phyloP scores from a whole-genome alignment of 83 land plant species.

The Picea abies region DNA sequence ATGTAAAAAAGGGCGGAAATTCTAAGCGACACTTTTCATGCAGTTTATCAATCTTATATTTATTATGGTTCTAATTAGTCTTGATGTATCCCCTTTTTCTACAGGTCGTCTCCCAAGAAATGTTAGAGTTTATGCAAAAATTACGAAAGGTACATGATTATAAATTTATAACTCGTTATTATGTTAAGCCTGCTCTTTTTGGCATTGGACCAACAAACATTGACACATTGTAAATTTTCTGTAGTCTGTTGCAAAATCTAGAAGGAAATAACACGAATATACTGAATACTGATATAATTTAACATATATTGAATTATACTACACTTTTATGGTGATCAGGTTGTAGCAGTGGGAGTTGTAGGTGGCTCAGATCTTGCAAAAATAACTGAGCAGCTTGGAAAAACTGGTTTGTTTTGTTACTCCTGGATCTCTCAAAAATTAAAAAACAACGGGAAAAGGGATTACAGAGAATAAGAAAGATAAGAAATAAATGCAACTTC shows the following conservation, averaged over 20 bases:
- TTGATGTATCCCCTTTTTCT: background rate
- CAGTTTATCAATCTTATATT: background rate
- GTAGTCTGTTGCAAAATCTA: background rate
- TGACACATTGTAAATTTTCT: background rate
- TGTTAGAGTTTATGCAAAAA: constrained; percentile 81
- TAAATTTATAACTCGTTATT: background rate
- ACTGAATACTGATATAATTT: background rate
- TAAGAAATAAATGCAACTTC: background rate
- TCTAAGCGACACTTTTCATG: background rate
- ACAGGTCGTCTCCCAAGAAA: constrained; percentile 65
- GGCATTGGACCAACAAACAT: background rate
- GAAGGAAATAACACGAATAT: background rate
- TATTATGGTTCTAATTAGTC: background rate
- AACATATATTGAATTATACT: background rate
- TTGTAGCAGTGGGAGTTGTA: constrained; percentile 63
- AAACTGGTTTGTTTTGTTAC: constrained; percentile 43
- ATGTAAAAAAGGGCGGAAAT: constrained; percentile 3
- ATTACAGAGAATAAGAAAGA: constrained; percentile 4
- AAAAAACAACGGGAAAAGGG: background rate
- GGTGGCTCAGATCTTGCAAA: constrained; percentile 97
- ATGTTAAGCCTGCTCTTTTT: background rate
- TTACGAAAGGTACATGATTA: constrained; percentile 68
- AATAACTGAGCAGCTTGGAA: constrained; percentile 96
- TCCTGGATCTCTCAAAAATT: background rate
- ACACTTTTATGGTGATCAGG: constrained; percentile 27